phyloP scores from a whole-genome alignment of 2,329 filamentous ascomycete species.

The Aspergillus ustus region DNA sequence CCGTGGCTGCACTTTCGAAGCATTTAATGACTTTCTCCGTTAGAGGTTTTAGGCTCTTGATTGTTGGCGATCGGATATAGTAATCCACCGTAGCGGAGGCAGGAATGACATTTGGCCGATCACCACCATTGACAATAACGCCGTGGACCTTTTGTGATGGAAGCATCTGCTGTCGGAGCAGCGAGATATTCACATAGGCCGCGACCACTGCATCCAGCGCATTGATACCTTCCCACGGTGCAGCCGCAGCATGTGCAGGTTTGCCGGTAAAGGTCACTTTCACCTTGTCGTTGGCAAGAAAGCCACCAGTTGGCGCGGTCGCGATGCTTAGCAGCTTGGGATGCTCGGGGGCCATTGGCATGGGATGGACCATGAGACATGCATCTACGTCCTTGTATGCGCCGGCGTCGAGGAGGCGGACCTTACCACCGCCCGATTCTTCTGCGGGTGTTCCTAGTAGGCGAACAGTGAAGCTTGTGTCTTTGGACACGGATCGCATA shows the following conservation, averaged over 20 bases:
- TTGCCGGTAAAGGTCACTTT: conserved; percentile 52
- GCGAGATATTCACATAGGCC: conserved; percentile 49
- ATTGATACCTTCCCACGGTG: conserved; percentile 62
- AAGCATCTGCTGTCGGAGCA: conserved; percentile 60
- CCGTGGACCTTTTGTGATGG: conserved; percentile 57
- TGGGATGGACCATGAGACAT: conserved; percentile 47
- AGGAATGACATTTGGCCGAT: conserved; percentile 61
- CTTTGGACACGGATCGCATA: conserved; percentile 24
- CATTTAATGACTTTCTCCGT: conserved; percentile 35
- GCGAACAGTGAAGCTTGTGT: conserved; percentile 34
- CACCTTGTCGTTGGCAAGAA: conserved; percentile 38
- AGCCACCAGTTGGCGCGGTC: conserved; percentile 30
- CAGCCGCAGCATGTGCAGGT: conserved; percentile 60
- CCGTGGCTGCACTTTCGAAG: conserved; percentile 37
- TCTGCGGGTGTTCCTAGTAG: conserved; percentile 43
- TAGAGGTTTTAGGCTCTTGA: conserved; percentile 41
- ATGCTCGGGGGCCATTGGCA: conserved; percentile 32
- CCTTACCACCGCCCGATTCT: conserved; percentile 42
- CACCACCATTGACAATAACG: conserved; percentile 57
- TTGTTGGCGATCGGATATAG: conserved; percentile 48
- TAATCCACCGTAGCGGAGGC: conserved; percentile 52
- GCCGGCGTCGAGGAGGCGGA: conserved; percentile 46
- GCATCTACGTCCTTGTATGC: conserved; percentile 45
- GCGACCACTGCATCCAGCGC: conserved; percentile 61
- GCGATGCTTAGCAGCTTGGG: conserved; percentile 30